Evolutionary conservation across 2,329 filamentous ascomycete species (phyloP), one percentile per base, ranked within the genome.

Genomic region (Phaeosphaeriaceae sp.): DNA sequence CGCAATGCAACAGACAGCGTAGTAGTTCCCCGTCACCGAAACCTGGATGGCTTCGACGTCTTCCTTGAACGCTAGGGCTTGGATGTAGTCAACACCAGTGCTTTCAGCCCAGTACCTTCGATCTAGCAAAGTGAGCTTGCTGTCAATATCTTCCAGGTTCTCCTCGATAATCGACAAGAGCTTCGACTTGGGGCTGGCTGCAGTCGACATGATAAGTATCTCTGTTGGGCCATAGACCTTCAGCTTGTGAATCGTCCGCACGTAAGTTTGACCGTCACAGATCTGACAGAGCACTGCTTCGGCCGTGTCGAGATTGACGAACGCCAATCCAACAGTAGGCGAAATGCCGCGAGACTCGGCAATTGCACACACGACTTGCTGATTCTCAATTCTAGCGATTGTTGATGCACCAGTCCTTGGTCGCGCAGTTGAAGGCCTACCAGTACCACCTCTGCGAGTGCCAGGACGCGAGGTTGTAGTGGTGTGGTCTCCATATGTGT

Each of bases 221-320:
- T 89, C 88, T 1, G 89, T 90, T 0, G 94, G 93, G 22, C 90
- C 86, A 67, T 92, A 91, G 22, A 97, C 88, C 52, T 87, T 86
- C 33, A 98, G 84, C 74, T 97, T 97, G 76, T 96, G 91, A 27
- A 96, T 83, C 0, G 93, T 96, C 71, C 89, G 89, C 56, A 93
- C 89, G 73, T 96, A 98, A 33, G 93, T 96, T 74, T 97, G 93
- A 56, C 89, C 96, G 76, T 98, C 94, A 71, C 90, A 93, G 63
- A 98, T 94, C 71, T 97, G 92, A 71, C 92, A 96, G 41, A 98
- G 84, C 25, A 93, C 87, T 17, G 88, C 91, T 77, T 97, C 92
- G 41, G 90, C 91, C 2, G 91, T 93, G 44, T 91, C 89, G 2
- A 96, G 83, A 70, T 98, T 96, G 71, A 97, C 83, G 71, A 97